A percentile compares a stretch with the other conserved stretches of the same genome.
phyloP scores from a whole-genome alignment of 768 basidiomycete genomes.

The Agrocybe praecox region DNA sequence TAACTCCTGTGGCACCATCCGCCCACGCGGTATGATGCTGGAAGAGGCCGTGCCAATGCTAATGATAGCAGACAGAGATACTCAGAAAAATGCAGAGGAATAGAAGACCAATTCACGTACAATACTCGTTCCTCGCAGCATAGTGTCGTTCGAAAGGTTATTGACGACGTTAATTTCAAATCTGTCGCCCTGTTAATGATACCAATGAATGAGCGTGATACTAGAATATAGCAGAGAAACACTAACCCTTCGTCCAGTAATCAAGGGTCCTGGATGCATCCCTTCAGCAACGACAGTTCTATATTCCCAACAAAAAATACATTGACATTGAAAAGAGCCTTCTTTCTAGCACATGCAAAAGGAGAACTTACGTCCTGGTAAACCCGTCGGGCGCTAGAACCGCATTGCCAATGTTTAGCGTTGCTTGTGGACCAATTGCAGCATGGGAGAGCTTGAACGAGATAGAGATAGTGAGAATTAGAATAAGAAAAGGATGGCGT shows the following conservation, averaged over 20 bases:
- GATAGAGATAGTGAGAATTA: background rate
- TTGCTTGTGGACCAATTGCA: background rate
- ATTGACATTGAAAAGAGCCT: no score
- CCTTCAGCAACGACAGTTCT: constrained; percentile 1
- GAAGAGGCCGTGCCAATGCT: constrained; percentile 48
- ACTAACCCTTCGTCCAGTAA: constrained; percentile 2
- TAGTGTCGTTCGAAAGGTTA: constrained; percentile 32
- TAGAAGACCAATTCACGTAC: background rate
- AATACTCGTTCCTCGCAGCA: constrained; percentile 30
- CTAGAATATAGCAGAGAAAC: background rate
- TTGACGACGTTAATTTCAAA: constrained; percentile 43
- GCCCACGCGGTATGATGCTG: constrained; percentile 34
- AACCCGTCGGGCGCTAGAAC: constrained; percentile 1
- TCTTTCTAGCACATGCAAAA: no score
- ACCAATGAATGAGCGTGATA: background rate
- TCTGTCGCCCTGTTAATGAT: constrained; percentile 33
- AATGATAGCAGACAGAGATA: background rate
- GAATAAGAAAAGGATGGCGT: background rate
- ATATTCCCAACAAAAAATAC: no score
- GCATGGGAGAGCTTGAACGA: background rate
- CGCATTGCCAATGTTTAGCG: background rate
- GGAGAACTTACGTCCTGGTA: background rate
- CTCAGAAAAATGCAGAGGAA: background rate
- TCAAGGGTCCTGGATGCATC: constrained; percentile 1
- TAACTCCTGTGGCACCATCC: constrained; percentile 39